Base-by-base conservation (phyloP, 495 filamentous ascomycete species). In the Aspergillus olivimuriae region DNA sequence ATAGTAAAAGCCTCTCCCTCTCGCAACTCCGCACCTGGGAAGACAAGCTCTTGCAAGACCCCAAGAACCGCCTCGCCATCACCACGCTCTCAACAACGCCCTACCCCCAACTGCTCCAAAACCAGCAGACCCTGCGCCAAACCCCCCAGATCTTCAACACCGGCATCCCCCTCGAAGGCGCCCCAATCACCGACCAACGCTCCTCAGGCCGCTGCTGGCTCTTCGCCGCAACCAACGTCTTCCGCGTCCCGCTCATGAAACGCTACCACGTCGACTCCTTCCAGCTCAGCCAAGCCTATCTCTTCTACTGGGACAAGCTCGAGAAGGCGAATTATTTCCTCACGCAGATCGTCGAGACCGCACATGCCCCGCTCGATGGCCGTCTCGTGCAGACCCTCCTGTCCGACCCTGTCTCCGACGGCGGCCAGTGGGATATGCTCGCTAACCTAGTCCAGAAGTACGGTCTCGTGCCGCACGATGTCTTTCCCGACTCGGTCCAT, bases 281-380 rank as follows among this genome's bases (percentile, higher is more conserved):
- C 57, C 83, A 95, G 68, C 75, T 95, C 2, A 86, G 80, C 24
- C 89, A 95, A 54, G 77, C 82, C 2, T 95, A 92, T 53, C 75
- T 94, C n/a, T 92, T 89, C 69, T 95, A 87, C 75, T 94, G 84
- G 81, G 88, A 95, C 60, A 95, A 95, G 65, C 75, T 94, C 16
- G 89, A 95, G 64, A 95, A 95, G 60, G 79, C 84, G 6, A 94
- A 94, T 55, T 95, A 74, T 58, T 92, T 92, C 69, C 72, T 92
- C 17, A 86, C 91, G 61, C 80, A 83, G 52, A 78, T 92, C 44
- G 74, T 94, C 30, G 77, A 84, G 42, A 92, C 87, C 0, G 73
- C 74, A 1, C 68, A 79, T 31, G 38, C 86, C 43, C 76, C 80
- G 21, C 69, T 89, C 2, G 83, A 87, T 41, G 70, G 76, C 11